These are phyloP conservation scores for Prinsepia uniflora DNA, from an alignment of 306 rosid genomes.

Conservation along the genomic window DNA sequence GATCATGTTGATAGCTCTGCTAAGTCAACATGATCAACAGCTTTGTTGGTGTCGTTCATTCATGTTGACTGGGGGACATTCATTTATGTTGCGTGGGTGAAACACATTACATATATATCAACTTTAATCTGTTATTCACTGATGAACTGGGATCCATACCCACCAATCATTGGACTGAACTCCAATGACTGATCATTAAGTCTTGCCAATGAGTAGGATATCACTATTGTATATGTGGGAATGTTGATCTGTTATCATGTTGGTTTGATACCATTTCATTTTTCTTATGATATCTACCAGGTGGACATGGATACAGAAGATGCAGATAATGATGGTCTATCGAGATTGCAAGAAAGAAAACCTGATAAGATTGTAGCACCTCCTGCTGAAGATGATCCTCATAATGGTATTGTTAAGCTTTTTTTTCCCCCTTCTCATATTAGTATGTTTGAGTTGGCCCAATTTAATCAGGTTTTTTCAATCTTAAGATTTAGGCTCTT, in stretches of 20 bases:
- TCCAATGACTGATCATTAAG: not conserved
- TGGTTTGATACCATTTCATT: not conserved
- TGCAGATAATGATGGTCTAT: constrained; percentile 42
- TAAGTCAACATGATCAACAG: not conserved
- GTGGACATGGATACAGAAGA: constrained; percentile 99
- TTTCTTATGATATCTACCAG: constrained; percentile 39
- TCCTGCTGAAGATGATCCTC: constrained; percentile 36
- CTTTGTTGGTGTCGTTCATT: not conserved
- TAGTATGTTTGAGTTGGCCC: not conserved
- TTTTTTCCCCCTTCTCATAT: not conserved
- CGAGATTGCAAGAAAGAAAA: constrained; percentile 47
- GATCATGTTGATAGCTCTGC: not conserved
- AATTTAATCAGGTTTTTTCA: not conserved
- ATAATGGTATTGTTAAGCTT: constrained; percentile 37
- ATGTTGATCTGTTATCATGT: not conserved
- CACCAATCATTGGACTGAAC: not conserved
- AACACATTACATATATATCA: not conserved
- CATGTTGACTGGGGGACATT: not conserved
- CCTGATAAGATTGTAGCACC: constrained; percentile 40
- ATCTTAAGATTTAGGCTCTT: constrained; percentile 36
- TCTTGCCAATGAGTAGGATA: not conserved
- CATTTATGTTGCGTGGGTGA: not conserved
- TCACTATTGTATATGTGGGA: not conserved
- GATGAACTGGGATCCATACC: not conserved
- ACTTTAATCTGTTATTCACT: not conserved